phyloP scores from a whole-genome alignment of 2,329 filamentous ascomycete genomes.

The Trichocomaceae sp. region DNA sequence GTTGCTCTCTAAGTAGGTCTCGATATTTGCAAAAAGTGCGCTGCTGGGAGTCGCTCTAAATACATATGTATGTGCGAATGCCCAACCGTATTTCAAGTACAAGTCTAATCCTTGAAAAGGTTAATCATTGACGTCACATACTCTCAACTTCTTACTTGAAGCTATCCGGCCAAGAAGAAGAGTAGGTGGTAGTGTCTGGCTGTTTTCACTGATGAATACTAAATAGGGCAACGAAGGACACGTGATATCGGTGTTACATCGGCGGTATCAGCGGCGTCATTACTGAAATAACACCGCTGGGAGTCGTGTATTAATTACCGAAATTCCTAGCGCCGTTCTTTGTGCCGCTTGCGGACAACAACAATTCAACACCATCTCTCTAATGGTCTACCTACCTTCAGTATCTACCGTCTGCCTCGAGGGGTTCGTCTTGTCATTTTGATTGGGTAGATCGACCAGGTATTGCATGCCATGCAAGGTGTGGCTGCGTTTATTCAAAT shows the following conservation, averaged over 20 bases:
- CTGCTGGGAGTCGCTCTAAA: background rate
- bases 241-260: slow-evolving; percentile 1
- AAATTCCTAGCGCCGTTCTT: background rate
- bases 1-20: background rate
- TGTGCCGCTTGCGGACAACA: background rate
- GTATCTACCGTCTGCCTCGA: slow-evolving; percentile 1
- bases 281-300: background rate
- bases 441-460: background rate
- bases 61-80: background rate
- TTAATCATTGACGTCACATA: background rate
- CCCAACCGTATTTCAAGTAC: background rate
- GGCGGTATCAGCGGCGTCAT: slow-evolving; percentile 1
- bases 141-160: background rate
- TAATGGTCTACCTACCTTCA: too few species aligned
- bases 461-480: background rate
- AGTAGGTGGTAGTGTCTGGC: background rate
- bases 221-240: slow-evolving; percentile 4
- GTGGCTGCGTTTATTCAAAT: background rate
- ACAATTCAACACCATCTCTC: background rate
- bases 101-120: background rate
- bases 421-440: background rate
- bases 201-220: background rate
- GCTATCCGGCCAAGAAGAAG: background rate
- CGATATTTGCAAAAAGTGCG: background rate
- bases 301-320: background rate